These are phyloP conservation scores for Leptosphaerulina australis DNA, from an alignment of 2,329 filamentous ascomycete species.

Conservation along the genomic window DNA sequence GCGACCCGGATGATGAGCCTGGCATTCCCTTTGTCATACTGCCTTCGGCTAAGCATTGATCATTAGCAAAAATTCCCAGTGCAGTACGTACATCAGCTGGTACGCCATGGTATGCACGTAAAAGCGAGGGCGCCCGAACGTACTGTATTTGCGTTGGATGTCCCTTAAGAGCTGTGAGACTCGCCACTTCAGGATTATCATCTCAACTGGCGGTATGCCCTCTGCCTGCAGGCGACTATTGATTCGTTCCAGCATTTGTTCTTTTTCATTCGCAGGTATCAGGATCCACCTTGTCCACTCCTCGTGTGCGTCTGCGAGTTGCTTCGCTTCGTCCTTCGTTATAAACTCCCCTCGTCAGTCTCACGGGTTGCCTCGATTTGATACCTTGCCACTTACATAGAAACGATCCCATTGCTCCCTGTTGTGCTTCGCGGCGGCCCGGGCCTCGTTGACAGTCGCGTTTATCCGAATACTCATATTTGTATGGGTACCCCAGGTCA, in stretches of 20 bases:
- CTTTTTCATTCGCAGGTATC: constrained; percentile 47
- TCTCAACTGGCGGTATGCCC: constrained; percentile 45
- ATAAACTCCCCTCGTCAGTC: constrained; percentile 45
- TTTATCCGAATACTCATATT: constrained; percentile 49
- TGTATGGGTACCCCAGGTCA: constrained; percentile 25
- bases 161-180: constrained; percentile 46
- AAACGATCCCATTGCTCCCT: constrained; percentile 49
- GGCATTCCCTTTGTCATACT: constrained; percentile 45
- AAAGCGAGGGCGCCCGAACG: constrained; percentile 30
- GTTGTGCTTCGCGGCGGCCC: constrained; percentile 43
- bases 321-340: constrained; percentile 47
- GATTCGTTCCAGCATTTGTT: constrained; percentile 44
- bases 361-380: constrained; percentile 13
- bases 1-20: constrained; percentile 34
- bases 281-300: constrained; percentile 48
- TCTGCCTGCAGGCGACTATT: constrained; percentile 43
- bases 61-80: constrained; percentile 39
- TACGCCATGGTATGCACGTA: constrained; percentile 27
- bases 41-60: constrained; percentile 44
- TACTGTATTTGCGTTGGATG: constrained; percentile 48
- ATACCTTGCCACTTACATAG: constrained; percentile 39
- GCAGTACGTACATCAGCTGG: constrained; percentile 24
- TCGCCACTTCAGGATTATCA: constrained; percentile 48
- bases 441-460: constrained; percentile 46
- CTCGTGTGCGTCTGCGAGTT: constrained; percentile 45